A percentile compares a stretch with the other conserved stretches of the same genome.
Evolutionary conservation across 805 yeast genomes (phyloP).

Genomic region (Schizosaccharomyces japonicus): DNA sequence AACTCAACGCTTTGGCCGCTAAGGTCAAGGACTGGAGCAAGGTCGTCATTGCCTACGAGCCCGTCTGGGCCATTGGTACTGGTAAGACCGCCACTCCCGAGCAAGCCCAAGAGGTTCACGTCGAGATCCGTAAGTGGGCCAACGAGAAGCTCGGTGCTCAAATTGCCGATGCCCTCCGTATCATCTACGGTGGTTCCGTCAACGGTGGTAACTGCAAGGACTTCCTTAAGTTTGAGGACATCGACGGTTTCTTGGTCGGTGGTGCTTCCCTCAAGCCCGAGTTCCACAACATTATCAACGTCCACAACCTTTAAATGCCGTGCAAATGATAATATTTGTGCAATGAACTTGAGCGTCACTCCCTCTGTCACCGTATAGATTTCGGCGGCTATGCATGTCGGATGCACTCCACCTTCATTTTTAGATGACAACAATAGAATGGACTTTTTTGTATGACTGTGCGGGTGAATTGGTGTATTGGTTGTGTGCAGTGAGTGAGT

Average conservation of each 20-base stretch:
- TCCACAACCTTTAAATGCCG: conserved; percentile 14
- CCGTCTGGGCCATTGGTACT: conserved; percentile 99
- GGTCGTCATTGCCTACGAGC: conserved; percentile 93
- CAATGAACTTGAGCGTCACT: no score
- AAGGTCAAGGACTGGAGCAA: conserved; percentile 70
- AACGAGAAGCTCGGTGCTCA: conserved; percentile 49
- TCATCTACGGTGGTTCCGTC: conserved; percentile 96
- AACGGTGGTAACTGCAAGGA: conserved; percentile 78
- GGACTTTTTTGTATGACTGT: no score
- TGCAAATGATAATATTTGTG: not conserved
- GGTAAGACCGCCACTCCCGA: conserved; percentile 97
- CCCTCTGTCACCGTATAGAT: no score
- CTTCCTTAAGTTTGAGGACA: conserved; percentile 78
- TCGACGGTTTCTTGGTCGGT: conserved; percentile 97
- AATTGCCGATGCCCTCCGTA: conserved; percentile 59
- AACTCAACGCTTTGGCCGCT: conserved; percentile 68
- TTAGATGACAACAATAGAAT: no score
- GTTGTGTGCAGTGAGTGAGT: no score
- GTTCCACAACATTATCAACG: conserved; percentile 82
- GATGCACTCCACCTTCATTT: no score
- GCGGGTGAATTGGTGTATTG: no score
- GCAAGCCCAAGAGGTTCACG: conserved; percentile 92
- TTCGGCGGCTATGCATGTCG: no score
- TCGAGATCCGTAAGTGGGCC: conserved; percentile 64
- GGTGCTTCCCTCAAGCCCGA: conserved; percentile 98